phyloP scores from a whole-genome alignment of 2,329 filamentous ascomycete species.

The Pezicula radicicola region DNA sequence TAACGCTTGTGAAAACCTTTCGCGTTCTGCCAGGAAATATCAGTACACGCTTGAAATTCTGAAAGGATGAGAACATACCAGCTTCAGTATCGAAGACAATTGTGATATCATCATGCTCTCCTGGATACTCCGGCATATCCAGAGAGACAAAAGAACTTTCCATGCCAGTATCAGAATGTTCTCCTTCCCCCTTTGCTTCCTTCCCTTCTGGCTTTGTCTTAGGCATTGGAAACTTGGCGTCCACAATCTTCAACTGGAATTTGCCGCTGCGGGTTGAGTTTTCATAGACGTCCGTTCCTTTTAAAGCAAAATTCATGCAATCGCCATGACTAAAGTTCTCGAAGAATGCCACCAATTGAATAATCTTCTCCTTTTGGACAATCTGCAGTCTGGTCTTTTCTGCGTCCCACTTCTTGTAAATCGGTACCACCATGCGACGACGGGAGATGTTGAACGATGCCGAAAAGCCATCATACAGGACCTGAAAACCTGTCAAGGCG shows the following conservation, averaged over 20 bases:
- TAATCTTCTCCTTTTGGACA: constrained; percentile 69
- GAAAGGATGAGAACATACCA: constrained; percentile 19
- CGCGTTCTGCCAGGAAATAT: constrained; percentile 20
- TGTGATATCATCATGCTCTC: constrained; percentile 88
- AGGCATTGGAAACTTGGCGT: constrained; percentile 87
- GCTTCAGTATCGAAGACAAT: constrained; percentile 78
- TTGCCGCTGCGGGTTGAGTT: constrained; percentile 61
- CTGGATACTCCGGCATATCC: constrained; percentile 84
- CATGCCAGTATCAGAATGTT: constrained; percentile 33
- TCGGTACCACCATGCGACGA: constrained; percentile 83
- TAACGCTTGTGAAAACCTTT: constrained; percentile 27
- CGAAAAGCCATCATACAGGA: constrained; percentile 72
- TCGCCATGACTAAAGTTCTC: constrained; percentile 83
- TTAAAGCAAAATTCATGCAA: constrained; percentile 85
- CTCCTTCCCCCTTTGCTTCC: constrained; percentile 12
- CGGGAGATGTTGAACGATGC: constrained; percentile 77
- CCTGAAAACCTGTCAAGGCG: constrained; percentile 75
- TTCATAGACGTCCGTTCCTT: constrained; percentile 81
- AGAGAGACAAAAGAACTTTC: constrained; percentile 77
- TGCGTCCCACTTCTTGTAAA: constrained; percentile 93
- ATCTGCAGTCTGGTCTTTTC: constrained; percentile 77
- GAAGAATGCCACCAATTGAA: constrained; percentile 83
- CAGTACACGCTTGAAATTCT: background rate
- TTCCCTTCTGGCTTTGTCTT: constrained; percentile 46
- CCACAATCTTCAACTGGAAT: constrained; percentile 73